Base-by-base conservation (phyloP, 441 rosid species). In the Jatropha podagrica region DNA sequence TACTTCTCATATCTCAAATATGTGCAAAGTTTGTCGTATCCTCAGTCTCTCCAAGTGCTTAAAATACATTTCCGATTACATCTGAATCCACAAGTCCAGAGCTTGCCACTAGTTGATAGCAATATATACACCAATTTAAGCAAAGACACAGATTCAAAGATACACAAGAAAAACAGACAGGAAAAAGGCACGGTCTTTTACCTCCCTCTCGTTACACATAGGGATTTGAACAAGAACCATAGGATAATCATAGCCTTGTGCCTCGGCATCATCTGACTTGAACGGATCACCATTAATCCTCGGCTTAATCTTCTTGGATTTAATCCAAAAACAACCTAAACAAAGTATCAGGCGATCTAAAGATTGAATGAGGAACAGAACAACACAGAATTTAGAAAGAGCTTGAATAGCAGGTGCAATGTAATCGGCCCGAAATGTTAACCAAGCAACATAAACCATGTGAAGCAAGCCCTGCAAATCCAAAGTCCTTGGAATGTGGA, bases 291-390 rank as follows among this genome's bases (percentile, higher is more conserved):
- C 91, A n/a, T 81, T 77, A 38, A 87, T 77, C 54, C 79, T 86
- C 0, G 98, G 98, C 77, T 88, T 88, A 71, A 95, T 91, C 79
- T 88, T 92, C 88, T 87, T 95, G 71, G 56, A 85, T 77, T 93
- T 93, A 77, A 95, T 90, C 97, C 97, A 95, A 11, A 93, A 91
- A 81, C 99, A 93, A 26, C 97, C 99, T 38, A 95, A 83, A 72
- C 89, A 89, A 51, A 91, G 95, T 73, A 91, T 69, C 81, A 87
- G 68, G 62, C 99, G 97, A 77, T 95, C 98, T 72, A 83, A 82
- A 1, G 98, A 91, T 74, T 91, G 99, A 75, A 93, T 81, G 60
- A 95, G 87, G 88, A 93, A 95, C 48, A 95, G 85, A 27, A 84
- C 86, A 71, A 90, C 82, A 78, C 97, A 95, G 80, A 93, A 88